Evolutionary conservation across 2,329 filamentous ascomycete species (phyloP), one percentile per base, ranked within the genome.

Genomic region (Coniochaeta sp.): DNA sequence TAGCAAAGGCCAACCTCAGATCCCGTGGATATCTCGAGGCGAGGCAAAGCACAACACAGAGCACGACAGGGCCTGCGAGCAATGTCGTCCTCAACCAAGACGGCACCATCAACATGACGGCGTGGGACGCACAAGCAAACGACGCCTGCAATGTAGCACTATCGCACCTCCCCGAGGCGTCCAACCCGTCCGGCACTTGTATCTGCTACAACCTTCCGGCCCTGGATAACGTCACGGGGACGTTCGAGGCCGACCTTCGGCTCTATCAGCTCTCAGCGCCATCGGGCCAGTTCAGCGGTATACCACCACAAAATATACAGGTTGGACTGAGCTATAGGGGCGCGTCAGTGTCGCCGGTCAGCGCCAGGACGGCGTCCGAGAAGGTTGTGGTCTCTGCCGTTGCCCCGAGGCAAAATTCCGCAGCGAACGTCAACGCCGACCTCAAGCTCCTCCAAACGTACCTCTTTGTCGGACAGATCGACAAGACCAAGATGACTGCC

Each of bases 171-270:
- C 76, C 77, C 16, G 76, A 80, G 62, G 83, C 86, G 47, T 81
- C 83, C 26, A 93, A 93, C 65, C 89, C 89, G 5, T 88, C 89
- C 10, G 91, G 91, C 57, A 83, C 91, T 55, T 88, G 88, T 61
- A 84, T 90, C 55, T 96, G 91, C 81, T 95, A 93, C 77, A 96
- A 95, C 71, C 74, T 96, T 26, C 86, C 88, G 0, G 84, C 83
- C 42, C 80, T 91, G 60, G 82, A 93, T 74, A 84, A 83, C 66
- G 73, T 73, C 4, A 86, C 83, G 0, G 90, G 90, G 32, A 77
- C 85, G 17, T 95, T 95, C 70, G 83, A 89, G 72, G 89, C 90
- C 32, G 90, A 95, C 70, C 73, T 95, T 57, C 81, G 90, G 59
- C 77, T 95, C 62, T 95, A 86, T 75, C 86, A 88, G 71, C 75